Evolutionary conservation across 192 early-diverging fungal genomes (phyloP).

Genomic region (Diversispora eburnea): DNA sequence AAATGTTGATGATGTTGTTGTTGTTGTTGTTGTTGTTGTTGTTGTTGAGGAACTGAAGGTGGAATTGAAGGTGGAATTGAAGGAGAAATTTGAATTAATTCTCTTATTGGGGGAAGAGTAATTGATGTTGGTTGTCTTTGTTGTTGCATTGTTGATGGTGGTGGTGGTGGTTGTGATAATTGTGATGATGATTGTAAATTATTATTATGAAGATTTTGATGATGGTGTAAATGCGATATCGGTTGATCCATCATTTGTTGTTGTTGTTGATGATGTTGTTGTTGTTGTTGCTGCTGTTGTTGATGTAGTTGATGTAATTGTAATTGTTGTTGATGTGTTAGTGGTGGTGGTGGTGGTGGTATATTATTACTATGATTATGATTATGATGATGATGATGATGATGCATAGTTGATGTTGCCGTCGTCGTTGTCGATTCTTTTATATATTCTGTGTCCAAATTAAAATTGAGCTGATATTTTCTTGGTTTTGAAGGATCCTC

Average conservation of each 20-base stretch:
- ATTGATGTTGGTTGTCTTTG: neutral
- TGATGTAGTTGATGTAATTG: neutral
- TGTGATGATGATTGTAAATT: neutral
- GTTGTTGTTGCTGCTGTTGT: neutral
- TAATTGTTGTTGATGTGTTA: neutral
- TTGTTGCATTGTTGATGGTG: neutral
- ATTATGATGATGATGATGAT: neutral
- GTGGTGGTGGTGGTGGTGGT: no score
- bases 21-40: conserved; percentile 11
- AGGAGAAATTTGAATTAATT: conserved; percentile 1
- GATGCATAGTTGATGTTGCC: neutral
- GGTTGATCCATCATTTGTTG: neutral
- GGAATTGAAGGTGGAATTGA: neutral
- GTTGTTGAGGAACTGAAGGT: conserved; percentile 1
- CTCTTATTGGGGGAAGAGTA: conserved; percentile 2
- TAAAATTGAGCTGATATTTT: conserved; percentile 20
- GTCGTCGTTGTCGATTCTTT: neutral
- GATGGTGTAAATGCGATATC: neutral
- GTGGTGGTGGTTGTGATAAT: neutral
- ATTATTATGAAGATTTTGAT: neutral
- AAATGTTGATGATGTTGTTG: neutral
- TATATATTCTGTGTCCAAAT: neutral
- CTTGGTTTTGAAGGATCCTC: conserved; percentile 23
- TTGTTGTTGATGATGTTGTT: neutral
- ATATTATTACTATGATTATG: no score